Base-by-base conservation (phyloP, 2,329 filamentous ascomycete species). In the Sordariomycetes sp. region DNA sequence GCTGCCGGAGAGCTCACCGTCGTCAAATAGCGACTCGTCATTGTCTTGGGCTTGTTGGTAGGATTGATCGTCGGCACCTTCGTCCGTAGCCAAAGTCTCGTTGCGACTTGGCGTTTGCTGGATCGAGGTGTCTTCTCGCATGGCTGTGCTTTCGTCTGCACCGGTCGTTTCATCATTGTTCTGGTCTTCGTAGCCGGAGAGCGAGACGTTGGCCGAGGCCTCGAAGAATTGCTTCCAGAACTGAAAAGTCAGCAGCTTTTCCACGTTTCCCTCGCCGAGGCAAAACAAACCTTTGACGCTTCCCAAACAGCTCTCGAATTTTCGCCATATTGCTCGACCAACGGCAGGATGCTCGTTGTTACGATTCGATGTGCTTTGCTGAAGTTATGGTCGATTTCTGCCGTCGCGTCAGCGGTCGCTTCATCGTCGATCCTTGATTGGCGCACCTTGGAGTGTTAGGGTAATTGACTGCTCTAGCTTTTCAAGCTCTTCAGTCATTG, bases 191-290 rank as follows among this genome's bases (percentile, higher is more conserved):
- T 98, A 95, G 19, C 88, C 87, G 0, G 87, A 94, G 9, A 98
- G 73, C 9, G 90, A 94, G 18, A 98, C 90, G 50, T 98, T 96
- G 54, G 92, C 92, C 31, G 88, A 94, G 23, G 92, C 87, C 63
- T 98, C 92, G 60, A 98, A 98, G 67, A 98, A 98, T 66, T 96
- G 88, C 61, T 98, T 98, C 92, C 92, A 98, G 61, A 98, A 98
- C 84, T 93, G 50, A 10, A 15, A 6, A 6, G 10, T n/a, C 18
- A 4, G 8, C 14, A 33, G 30, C 30, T 10, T 31, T n/a, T 28
- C n/a, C n/a, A n/a, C n/a, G n/a, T n/a, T n/a, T n/a, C n/a, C n/a
- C n/a, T n/a, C n/a, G 8, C 38, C 18, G 17, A 20, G 27, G 18
- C 4, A 21, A 16, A 7, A 18, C 11, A 14, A 37, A 90, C 86